A percentile compares a stretch with the other conserved stretches of the same genome.
These are phyloP conservation scores for Blakeslea trispora DNA, from an alignment of 371 early-diverging fungal species.

Conservation along the genomic window DNA sequence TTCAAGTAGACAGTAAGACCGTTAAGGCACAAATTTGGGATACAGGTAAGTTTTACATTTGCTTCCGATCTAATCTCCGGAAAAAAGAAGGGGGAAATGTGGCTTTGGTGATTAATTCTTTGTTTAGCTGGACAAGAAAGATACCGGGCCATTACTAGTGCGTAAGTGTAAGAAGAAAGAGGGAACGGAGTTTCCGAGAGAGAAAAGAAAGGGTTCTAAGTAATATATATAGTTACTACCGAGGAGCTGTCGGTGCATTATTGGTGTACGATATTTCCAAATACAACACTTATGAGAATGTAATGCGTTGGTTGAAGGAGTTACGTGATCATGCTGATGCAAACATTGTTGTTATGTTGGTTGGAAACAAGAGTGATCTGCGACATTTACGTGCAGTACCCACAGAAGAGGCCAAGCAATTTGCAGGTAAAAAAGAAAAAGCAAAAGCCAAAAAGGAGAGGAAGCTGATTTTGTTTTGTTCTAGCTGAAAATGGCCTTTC, in stretches of 20 bases:
- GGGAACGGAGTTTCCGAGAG: background rate
- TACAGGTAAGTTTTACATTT: slow-evolving; percentile 46
- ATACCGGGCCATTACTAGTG: slow-evolving; percentile 88
- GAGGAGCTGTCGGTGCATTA: slow-evolving; percentile 99
- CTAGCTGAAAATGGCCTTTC: slow-evolving; percentile 86
- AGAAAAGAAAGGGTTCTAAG: background rate
- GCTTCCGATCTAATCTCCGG: slow-evolving; percentile 5
- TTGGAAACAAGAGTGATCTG: slow-evolving; percentile 99
- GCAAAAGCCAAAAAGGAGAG: background rate
- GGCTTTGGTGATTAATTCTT: background rate
- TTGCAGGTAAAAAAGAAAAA: slow-evolving; percentile 71
- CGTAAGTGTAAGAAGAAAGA: slow-evolving; percentile 61
- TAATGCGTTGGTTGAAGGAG: slow-evolving; percentile 97
- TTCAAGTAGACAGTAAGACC: slow-evolving; percentile 94
- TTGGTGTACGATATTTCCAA: slow-evolving; percentile 99
- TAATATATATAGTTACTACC: slow-evolving; percentile 82
- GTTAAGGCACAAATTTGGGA: slow-evolving; percentile 99
- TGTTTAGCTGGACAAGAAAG: slow-evolving; percentile 87
- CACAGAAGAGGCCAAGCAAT: slow-evolving; percentile 95
- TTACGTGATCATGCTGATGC: slow-evolving; percentile 97
- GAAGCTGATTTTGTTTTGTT: slow-evolving; percentile 8
- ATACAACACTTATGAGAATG: slow-evolving; percentile 94
- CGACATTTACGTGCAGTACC: slow-evolving; percentile 94
- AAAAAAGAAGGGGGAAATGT: background rate
- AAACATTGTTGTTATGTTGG: slow-evolving; percentile 98